Evolutionary conservation across 306 rosid species (phyloP).

Genomic region (Datisca glomerata): DNA sequence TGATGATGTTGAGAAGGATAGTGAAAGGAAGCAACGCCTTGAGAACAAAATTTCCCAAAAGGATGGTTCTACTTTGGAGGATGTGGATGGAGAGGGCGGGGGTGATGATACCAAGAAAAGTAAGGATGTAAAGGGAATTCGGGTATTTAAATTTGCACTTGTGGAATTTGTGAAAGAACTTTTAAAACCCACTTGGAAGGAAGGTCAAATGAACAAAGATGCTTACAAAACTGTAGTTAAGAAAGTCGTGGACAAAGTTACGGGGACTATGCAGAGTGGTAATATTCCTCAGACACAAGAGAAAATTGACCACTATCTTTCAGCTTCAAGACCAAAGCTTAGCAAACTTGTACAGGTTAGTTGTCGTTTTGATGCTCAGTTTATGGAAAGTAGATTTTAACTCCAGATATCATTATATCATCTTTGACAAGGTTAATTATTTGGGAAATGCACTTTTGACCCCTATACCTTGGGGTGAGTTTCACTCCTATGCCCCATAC

Average conservation of each 20-base stretch:
- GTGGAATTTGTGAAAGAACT: conserved; percentile 89
- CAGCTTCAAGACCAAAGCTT: conserved; percentile 70
- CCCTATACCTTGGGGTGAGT: no score
- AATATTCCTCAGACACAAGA: conserved; percentile 83
- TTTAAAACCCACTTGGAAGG: conserved; percentile 89
- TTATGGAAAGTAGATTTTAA: no score
- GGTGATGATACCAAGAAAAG: conserved; percentile 52
- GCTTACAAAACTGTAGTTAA: conserved; percentile 84
- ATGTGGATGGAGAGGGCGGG: conserved; percentile 35
- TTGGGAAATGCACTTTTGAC: no score
- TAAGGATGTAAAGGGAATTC: conserved; percentile 66
- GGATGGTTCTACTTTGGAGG: conserved; percentile 29
- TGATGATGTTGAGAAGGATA: conserved; percentile 25
- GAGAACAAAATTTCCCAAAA: conserved; percentile 25
- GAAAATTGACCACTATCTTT: conserved; percentile 75
- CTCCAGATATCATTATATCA: no score
- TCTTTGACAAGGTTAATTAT: no score
- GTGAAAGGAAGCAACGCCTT: conserved; percentile 18
- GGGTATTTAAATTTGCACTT: conserved; percentile 75
- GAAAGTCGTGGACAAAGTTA: conserved; percentile 92
- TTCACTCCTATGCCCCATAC: no score
- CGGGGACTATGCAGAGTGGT: conserved; percentile 43
- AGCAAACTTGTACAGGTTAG: conserved; percentile 87
- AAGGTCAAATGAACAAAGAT: conserved; percentile 74
- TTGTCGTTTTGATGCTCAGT: no score